Evolutionary conservation across 345 rosid genomes (phyloP), one percentile per base, ranked within the genome.

Genomic region (Corchorus olitorius): DNA sequence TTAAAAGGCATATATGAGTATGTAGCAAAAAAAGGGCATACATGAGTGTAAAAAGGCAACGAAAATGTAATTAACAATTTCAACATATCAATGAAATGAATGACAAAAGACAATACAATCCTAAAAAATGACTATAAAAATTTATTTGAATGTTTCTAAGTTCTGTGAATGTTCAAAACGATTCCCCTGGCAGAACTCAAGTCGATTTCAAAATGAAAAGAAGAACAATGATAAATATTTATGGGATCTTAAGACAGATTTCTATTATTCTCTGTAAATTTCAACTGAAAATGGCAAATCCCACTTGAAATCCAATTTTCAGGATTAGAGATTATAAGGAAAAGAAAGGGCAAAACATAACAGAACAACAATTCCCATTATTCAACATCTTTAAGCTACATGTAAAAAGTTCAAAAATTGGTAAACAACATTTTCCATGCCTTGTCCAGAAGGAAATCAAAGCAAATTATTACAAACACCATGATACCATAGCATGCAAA

Each of bases 251-350:
- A 27, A 27, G 0, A 69, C 50, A 64, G 65, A 41, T 49, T 22
- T 63, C 41, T 64, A 81, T 87, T 84, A 54, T 77, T 74, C 79
- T 55, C 35, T 50, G 12, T 15, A 72, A 19, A 76, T 27, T 27
- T 27, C 27, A 27, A 17, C 75, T 65, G 66, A 67, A 60, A 45
- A 13, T 70, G 27, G 61, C 27, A 27, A 75, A 56, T 82, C 78
- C 59, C 66, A 34, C 8, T 13, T 52, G 61, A 70, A 62, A 46
- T 46, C 12, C 2, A 7, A 8, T 46, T 46, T 11, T 46, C 27
- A 27, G 27, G 27, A 27, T 27, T 27, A 27, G 27, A 27, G 27
- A 27, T 27, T 27, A 27, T 27, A 27, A 27, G 27, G 27, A 27
- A 27, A 27, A 27, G 27, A 27, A 27, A 27, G 27, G 27, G 27